Conservation (phyloP, 371 early-diverging fungal species). For the Entomophthora muscae region DNA sequence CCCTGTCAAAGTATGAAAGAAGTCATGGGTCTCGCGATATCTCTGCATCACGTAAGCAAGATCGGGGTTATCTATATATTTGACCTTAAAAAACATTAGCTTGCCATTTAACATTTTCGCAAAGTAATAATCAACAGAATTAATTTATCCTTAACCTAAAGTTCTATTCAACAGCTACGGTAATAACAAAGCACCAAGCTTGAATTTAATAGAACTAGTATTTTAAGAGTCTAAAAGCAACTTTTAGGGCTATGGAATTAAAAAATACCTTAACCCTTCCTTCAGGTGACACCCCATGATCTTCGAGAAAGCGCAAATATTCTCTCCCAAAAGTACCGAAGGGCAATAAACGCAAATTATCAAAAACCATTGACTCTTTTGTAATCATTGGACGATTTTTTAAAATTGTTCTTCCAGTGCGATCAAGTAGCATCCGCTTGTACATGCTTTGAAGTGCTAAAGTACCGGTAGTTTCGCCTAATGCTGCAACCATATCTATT, state of each 20-base stretch:
- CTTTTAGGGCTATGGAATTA: too few species aligned
- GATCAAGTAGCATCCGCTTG: constrained; percentile 54
- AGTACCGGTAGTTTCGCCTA: constrained; percentile 78
- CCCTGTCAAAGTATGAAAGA: constrained; percentile 77
- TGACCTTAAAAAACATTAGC: too few species aligned
- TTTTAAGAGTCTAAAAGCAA: too few species aligned
- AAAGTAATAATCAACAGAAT: too few species aligned
- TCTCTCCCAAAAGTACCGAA: constrained; percentile 68
- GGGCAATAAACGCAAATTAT: constrained; percentile 34
- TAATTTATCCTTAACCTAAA: too few species aligned
- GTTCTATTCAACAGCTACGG: too few species aligned
- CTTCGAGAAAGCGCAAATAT: constrained; percentile 62
- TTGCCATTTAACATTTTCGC: too few species aligned
- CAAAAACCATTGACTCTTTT: constrained; percentile 39
- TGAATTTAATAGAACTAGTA: too few species aligned
- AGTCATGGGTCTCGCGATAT: constrained; percentile 88
- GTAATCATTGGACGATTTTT: constrained; percentile 59
- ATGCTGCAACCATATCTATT: constrained; percentile 81
- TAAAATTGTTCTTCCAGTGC: constrained; percentile 63
- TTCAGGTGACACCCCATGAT: constrained; percentile 65
- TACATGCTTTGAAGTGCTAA: constrained; percentile 44
- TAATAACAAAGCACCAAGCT: too few species aligned
- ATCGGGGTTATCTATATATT: constrained; percentile 74
- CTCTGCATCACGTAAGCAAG: constrained; percentile 85
- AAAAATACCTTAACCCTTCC: constrained; percentile 57